Evolutionary conservation across 495 filamentous ascomycete species (phyloP).

Genomic region (Aspergillus heteromorphus): DNA sequence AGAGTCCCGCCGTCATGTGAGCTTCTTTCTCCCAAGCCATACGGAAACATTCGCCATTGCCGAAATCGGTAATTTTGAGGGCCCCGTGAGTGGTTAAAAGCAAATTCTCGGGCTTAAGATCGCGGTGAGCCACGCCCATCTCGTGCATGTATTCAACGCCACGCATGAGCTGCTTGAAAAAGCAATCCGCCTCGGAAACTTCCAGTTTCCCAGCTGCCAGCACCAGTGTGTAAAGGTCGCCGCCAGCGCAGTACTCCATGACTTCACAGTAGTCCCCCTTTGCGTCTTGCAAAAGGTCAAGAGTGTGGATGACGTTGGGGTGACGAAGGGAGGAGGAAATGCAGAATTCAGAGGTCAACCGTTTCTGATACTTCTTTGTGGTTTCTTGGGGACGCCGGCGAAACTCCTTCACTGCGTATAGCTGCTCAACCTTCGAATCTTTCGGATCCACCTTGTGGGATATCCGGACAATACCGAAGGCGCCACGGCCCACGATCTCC

Average conservation of each 20-base stretch:
- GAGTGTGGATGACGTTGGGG: constrained; percentile 96
- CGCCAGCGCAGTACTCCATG: constrained; percentile 98
- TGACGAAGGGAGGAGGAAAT: constrained; percentile 95
- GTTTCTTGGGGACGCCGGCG: constrained; percentile 89
- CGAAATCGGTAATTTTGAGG: constrained; percentile 99
- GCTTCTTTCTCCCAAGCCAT: constrained; percentile 99
- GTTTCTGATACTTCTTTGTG: constrained; percentile 94
- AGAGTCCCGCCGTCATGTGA: constrained; percentile 96
- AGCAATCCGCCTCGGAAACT: constrained; percentile 91
- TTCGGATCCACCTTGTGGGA: constrained; percentile 90
- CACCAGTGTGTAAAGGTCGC: constrained; percentile 92
- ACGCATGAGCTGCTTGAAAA: constrained; percentile 99
- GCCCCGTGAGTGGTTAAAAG: constrained; percentile 87
- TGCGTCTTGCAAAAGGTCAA: constrained; percentile 89
- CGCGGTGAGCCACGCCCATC: constrained; percentile 97
- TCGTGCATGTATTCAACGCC: constrained; percentile 99
- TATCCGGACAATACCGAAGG: constrained; percentile 95
- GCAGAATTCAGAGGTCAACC: constrained; percentile 97
- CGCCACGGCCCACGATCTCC: constrained; percentile 94
- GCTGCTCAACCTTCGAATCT: constrained; percentile 76
- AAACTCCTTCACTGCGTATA: constrained; percentile 98
- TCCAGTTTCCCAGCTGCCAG: constrained; percentile 90
- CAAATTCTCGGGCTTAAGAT: constrained; percentile 96
- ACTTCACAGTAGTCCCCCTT: constrained; percentile 99
- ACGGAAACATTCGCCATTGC: constrained; percentile 98